Base-by-base conservation (phyloP, 2,329 filamentous ascomycete species). In the Fusarium lyarnte region DNA sequence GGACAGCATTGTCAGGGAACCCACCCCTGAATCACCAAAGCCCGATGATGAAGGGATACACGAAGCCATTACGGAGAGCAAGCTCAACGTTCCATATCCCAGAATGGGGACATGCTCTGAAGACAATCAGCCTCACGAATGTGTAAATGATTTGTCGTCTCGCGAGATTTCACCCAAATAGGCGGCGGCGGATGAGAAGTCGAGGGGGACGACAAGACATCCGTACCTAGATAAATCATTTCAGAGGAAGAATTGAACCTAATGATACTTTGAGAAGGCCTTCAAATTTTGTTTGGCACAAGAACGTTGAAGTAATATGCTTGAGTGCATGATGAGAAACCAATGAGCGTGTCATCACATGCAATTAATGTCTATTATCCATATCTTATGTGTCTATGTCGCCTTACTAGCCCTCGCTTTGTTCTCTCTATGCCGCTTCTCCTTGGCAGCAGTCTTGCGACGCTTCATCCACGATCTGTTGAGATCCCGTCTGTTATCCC, bases 391-490 rank as follows among this genome's bases (percentile, higher is more conserved):
- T 53, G 23, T 67, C 35, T 79, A 84, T 46, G 80, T 76, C 8
- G 81, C 80, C 65, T 79, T 83, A 7, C 80, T 82, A 21, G 86
- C 85, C 61, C 88, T 83, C 38, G 88, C 86, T 76, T 87, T 88
- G 77, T 92, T 92, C 69, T 92, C 90, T 62, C 87, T 84, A 76
- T 92, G 90, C 52, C 90, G 85, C 83, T 89, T 91, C 80, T 91
- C 89, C 84, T 93, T 93, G 36, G 86, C 84, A 8, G 85, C 89
- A 67, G 85, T 82, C 83, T 91, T 91, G 72, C 88, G 85, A 62
- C 90, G 84, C 78, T 85, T 87, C 83, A 90, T 91, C 91, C 91
- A 93, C 19, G 89, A 88, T 58, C 87, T 82, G 77, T 91, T 92
- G 58, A 91, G 82, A 42, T 92, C 88, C 3, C 90, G 87, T 21